Evolutionary conservation across 768 basidiomycete genomes (phyloP).

Genomic region (Suillus lakei): DNA sequence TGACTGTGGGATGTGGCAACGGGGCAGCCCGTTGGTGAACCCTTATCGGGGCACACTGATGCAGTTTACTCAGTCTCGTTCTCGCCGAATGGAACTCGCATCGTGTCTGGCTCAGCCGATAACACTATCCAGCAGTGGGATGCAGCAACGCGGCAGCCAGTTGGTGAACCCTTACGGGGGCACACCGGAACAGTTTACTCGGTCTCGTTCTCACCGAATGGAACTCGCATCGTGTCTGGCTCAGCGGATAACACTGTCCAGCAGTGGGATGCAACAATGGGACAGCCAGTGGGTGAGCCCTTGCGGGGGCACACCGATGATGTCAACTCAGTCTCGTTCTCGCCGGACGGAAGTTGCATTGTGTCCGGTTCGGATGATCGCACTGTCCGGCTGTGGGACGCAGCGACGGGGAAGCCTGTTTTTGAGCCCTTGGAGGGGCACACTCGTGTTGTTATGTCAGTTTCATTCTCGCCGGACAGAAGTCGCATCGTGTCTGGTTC

Average conservation of each 20-base stretch:
- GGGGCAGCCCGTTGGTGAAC: neutral
- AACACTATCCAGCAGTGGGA: conserved; percentile 11
- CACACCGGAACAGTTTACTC: conserved; percentile 16
- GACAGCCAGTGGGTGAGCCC: neutral
- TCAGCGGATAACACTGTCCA: conserved; percentile 17
- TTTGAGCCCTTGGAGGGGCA: no score
- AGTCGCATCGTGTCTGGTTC: no score
- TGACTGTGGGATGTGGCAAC: conserved; percentile 4
- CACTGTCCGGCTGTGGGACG: neutral
- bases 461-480: no score
- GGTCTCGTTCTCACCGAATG: conserved; percentile 24
- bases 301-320: neutral
- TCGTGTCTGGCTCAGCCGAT: conserved; percentile 12
- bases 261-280: conserved; percentile 18
- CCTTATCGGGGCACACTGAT: conserved; percentile 12
- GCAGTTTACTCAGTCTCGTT: conserved; percentile 13
- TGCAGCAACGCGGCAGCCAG: neutral
- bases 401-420: neutral
- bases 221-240: conserved; percentile 22
- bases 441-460: no score
- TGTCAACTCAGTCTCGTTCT: neutral
- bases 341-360: neutral
- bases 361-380: neutral
- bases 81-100: conserved; percentile 15
- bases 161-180: conserved; percentile 10